Base-by-base conservation (phyloP, 345 rosid species). In the Corchorus olitorius region DNA sequence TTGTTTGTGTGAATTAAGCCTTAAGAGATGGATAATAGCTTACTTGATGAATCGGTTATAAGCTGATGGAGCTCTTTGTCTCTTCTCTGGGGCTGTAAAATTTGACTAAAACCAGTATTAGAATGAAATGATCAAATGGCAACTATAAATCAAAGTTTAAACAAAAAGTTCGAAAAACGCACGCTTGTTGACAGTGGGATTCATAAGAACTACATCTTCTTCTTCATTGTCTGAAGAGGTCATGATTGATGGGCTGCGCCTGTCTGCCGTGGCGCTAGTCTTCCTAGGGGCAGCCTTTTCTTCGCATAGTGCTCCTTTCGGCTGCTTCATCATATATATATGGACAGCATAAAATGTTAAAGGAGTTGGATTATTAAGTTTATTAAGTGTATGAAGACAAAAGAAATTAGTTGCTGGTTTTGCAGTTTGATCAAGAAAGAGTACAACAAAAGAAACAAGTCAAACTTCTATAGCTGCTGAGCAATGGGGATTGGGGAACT, bases 21-120 rank as follows among this genome's bases (percentile, higher is more conserved):
- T n/a, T n/a, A n/a, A n/a, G n/a, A 39, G 34, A 41, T 20, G n/a
- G 41, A 41, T 10, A 16, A 46, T 41, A 48, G n/a, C 79, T 86
- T 89, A 94, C 99, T 94, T 97, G 88, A 97, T 97, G 90, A 97
- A 97, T 74, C 90, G 82, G 73, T 97, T 94, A 75, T 97, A 97
- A 65, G 98, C 97, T 14, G 98, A 92, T 77, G 98, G 98, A 80
- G 97, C 97, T 86, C 99, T 87, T 80, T 91, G 99, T 74, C 99
- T 88, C 83, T 88, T 97, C 94, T 94, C 97, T 17, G 98, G 98
- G 2, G 99, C 99, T 97, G 83, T 54, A 65, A 16, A 81, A 72
- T 50, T 71, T 62, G 27, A 59, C 54, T 35, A 62, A 62, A 54
- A 35, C 49, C n/a, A 70, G 61, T 70, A 53, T 70, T 53, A 70